phyloP scores from a whole-genome alignment of 148 eudicot genomes.

The Heliamphora exappendiculata region DNA sequence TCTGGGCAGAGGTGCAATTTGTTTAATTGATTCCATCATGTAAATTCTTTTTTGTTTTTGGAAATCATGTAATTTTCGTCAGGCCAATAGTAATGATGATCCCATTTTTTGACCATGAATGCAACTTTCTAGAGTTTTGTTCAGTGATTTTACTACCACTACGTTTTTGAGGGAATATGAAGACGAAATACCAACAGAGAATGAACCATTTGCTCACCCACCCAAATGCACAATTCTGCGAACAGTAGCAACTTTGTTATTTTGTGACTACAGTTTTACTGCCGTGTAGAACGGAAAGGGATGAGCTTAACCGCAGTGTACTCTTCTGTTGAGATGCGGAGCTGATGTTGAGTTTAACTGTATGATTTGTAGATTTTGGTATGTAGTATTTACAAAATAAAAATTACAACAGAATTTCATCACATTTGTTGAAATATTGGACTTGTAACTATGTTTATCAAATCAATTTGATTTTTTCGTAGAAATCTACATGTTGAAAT shows the following conservation, averaged over 20 bases:
- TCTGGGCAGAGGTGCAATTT: background rate
- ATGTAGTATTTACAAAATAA: too few relatives aligned
- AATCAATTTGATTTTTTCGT: too few relatives aligned
- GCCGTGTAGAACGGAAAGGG: too few relatives aligned
- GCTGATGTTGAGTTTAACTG: too few relatives aligned
- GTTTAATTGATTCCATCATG: constrained; percentile 4
- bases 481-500: too few relatives aligned
- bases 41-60: background rate
- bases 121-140: background rate
- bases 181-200: background rate
- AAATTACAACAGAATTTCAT: too few relatives aligned
- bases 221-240: background rate
- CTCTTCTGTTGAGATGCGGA: too few relatives aligned
- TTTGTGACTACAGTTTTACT: background rate
- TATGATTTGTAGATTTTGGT: too few relatives aligned
- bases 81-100: background rate
- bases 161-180: background rate
- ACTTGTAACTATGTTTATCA: too few relatives aligned
- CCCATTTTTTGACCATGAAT: constrained; percentile 11
- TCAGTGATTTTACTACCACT: background rate
- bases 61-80: constrained; percentile 4
- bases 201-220: background rate
- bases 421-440: too few relatives aligned
- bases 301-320: too few relatives aligned
- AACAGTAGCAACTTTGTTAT: background rate